Evolutionary conservation across 192 early-diverging fungal genomes (phyloP).

Genomic region (Coemansia umbellata): DNA sequence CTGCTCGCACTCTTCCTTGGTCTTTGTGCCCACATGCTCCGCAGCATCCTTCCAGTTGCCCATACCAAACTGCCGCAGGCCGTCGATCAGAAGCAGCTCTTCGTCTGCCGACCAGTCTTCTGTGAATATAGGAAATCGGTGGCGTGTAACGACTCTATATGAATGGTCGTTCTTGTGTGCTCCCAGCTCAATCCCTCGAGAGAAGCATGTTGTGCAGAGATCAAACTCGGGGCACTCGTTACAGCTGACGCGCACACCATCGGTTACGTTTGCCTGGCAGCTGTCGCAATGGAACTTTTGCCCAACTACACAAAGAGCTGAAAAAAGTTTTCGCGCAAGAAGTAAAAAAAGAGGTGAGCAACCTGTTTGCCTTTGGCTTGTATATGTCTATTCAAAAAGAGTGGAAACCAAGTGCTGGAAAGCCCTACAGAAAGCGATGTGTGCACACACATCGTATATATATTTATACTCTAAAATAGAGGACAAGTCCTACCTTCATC

Average conservation of each 20-base stretch:
- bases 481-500: conserved; percentile 1
- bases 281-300: conserved; percentile 73
- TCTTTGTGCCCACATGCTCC: conserved; percentile 89
- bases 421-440: neutral
- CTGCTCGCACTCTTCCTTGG: conserved; percentile 77
- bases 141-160: conserved; percentile 76
- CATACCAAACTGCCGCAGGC: conserved; percentile 84
- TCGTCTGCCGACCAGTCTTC: conserved; percentile 94
- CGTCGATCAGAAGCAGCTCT: conserved; percentile 90
- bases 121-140: conserved; percentile 82
- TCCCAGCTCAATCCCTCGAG: conserved; percentile 72
- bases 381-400: too few species aligned
- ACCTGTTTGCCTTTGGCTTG: neutral
- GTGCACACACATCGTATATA: neutral
- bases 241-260: conserved; percentile 84
- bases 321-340: neutral
- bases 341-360: neutral
- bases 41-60: conserved; percentile 97
- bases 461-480: neutral
- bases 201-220: conserved; percentile 93
- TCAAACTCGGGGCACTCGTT: conserved; percentile 85
- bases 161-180: conserved; percentile 80
- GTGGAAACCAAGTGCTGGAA: neutral
- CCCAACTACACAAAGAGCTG: conserved; percentile 18
- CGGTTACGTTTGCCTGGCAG: conserved; percentile 86